These are phyloP conservation scores for Boletus rubroflammeus DNA, from an alignment of 768 basidiomycete genomes.

Conservation along the genomic window DNA sequence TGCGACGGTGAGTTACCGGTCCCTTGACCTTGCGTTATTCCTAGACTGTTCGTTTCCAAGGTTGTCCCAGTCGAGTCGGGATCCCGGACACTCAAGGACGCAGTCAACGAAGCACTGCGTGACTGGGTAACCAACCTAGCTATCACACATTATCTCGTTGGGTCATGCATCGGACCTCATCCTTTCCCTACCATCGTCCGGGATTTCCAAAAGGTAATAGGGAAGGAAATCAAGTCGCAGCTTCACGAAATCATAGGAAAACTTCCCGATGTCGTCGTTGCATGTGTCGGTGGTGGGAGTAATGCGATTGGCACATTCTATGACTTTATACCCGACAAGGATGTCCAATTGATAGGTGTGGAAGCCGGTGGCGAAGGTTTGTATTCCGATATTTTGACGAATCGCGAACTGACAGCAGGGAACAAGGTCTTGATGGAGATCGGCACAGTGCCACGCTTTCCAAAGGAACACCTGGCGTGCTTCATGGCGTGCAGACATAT, in stretches of 20 bases:
- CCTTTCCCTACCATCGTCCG: conserved; percentile 99
- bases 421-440: conserved; percentile 68
- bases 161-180: conserved; percentile 95
- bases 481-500: conserved; percentile 96
- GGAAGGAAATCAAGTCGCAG: conserved; percentile 91
- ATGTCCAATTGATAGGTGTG: conserved; percentile 85
- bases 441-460: conserved; percentile 91
- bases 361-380: conserved; percentile 96
- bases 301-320: conserved; percentile 99
- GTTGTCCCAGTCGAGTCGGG: conserved; percentile 94
- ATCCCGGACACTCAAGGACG: conserved; percentile 93
- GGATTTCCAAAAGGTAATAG: conserved; percentile 95
- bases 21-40: background rate
- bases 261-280: conserved; percentile 90
- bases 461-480: conserved; percentile 87
- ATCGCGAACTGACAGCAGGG: conserved; percentile 6
- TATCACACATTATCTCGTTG: conserved; percentile 94
- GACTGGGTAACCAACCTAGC: conserved; percentile 98
- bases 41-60: conserved; percentile 36
- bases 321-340: conserved; percentile 89
- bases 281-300: conserved; percentile 96
- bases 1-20: conserved; percentile 55
- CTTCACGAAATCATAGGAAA: conserved; percentile 69
- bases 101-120: conserved; percentile 96
- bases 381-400: conserved; percentile 7